phyloP scores from a whole-genome alignment of 306 rosid genomes.

The Vachellia pachyceras region DNA sequence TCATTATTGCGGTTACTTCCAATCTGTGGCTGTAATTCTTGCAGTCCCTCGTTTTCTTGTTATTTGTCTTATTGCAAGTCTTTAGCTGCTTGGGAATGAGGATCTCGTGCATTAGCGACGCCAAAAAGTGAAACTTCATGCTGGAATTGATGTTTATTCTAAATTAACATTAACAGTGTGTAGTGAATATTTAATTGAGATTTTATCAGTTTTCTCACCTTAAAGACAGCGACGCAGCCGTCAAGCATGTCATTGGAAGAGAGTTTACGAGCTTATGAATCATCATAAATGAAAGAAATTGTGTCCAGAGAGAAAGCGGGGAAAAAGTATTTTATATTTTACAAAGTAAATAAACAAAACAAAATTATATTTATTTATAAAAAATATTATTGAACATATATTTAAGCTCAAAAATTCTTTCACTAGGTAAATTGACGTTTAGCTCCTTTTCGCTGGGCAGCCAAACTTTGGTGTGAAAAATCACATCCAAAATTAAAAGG shows the following conservation, averaged over 20 bases:
- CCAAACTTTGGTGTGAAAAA: not conserved
- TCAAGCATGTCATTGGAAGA: not conserved
- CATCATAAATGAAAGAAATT: not conserved
- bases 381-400: too few species aligned
- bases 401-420: too few species aligned
- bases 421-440: not conserved
- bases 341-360: too few species aligned
- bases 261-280: not conserved
- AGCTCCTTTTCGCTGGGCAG: not conserved
- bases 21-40: slow-evolving; percentile 37
- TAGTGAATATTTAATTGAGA: not conserved
- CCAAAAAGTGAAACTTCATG: slow-evolving; percentile 35
- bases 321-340: too few species aligned
- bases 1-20: slow-evolving; percentile 29
- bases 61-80: not conserved
- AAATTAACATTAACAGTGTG: not conserved
- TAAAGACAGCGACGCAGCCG: not conserved
- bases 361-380: too few species aligned
- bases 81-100: slow-evolving; percentile 34
- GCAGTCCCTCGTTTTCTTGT: slow-evolving; percentile 34
- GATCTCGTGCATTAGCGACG: slow-evolving; percentile 39
- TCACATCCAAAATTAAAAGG: not conserved
- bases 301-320: too few species aligned
- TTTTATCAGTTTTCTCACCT: not conserved
- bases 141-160: slow-evolving; percentile 23